Conservation (phyloP, 352 stramenopile genomes). For the Discostella stelligera region DNA sequence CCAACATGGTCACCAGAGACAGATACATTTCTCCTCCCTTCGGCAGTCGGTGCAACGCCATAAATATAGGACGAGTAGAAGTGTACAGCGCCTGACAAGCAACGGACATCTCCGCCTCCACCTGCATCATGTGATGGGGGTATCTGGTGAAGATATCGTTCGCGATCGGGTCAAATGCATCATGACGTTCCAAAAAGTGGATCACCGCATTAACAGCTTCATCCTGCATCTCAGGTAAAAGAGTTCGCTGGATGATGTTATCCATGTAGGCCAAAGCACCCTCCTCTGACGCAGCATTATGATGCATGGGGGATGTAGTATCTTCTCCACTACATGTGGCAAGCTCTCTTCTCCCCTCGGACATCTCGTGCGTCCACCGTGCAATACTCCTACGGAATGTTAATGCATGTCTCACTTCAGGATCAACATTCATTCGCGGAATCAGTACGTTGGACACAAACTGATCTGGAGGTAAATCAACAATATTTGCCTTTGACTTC, state of each 20-base stretch:
- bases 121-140: conserved; percentile 38
- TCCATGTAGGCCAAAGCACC: conserved; percentile 74
- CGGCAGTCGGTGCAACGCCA: conserved; percentile 74
- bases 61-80: conserved; percentile 72
- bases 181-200: conserved; percentile 65
- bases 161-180: conserved; percentile 78
- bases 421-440: conserved; percentile 60
- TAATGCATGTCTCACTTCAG: conserved; percentile 72
- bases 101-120: conserved; percentile 77
- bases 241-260: conserved; percentile 72
- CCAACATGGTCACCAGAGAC: conserved; percentile 72
- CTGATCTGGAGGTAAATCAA: conserved; percentile 43
- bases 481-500: conserved; percentile 44
- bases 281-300: conserved; percentile 43
- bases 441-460: conserved; percentile 75
- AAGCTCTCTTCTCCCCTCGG: conserved; percentile 58
- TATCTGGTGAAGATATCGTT: conserved; percentile 59
- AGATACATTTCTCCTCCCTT: conserved; percentile 79
- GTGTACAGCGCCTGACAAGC: conserved; percentile 75
- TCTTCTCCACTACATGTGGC: conserved; percentile 64
- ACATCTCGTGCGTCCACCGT: conserved; percentile 61
- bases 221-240: conserved; percentile 78
- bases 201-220: conserved; percentile 77
- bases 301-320: conserved; percentile 46
- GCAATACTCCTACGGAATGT: conserved; percentile 68